Percentiles rank a stretch among this genome's conserved stretches.
phyloP scores from a whole-genome alignment of 2,329 filamentous ascomycete species.

The Stemphylium vesicarium region DNA sequence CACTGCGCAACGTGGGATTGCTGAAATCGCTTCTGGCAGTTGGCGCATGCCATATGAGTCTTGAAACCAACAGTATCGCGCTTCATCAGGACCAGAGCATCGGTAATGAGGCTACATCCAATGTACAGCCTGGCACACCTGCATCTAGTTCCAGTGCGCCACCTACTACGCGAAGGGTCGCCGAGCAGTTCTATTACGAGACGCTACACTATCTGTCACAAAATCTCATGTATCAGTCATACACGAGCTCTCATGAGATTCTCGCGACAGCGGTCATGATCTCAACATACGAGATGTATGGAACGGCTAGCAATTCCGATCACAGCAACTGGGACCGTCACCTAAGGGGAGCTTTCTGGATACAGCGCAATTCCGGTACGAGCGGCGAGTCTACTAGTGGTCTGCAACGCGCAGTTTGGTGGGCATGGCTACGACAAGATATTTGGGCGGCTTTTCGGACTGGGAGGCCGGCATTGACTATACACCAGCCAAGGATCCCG shows the following conservation, averaged over 20 bases:
- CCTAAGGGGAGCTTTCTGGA: conserved; percentile 69
- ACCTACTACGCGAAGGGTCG: conserved; percentile 43
- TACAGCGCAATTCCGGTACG: conserved; percentile 65
- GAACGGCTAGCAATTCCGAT: conserved; percentile 53
- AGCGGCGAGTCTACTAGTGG: conserved; percentile 62
- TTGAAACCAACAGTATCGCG: conserved; percentile 18
- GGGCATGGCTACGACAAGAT: conserved; percentile 70
- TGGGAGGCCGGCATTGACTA: conserved; percentile 61
- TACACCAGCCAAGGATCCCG: conserved; percentile 61
- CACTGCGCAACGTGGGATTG: conserved; percentile 62
- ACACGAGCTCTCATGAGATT: conserved; percentile 63
- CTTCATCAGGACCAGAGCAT: conserved; percentile 20
- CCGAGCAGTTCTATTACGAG: conserved; percentile 65
- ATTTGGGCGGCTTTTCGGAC: conserved; percentile 69
- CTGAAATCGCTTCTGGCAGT: conserved; percentile 65
- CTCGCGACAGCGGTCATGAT: conserved; percentile 65
- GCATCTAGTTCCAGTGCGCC: conserved; percentile 20
- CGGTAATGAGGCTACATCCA: conserved; percentile 30
- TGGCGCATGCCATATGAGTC: conserved; percentile 58
- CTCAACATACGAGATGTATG: conserved; percentile 70
- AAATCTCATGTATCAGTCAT: conserved; percentile 64
- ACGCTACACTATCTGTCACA: conserved; percentile 66
- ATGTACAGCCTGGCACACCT: conserved; percentile 30
- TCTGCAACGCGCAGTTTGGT: conserved; percentile 66
- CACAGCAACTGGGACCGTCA: conserved; percentile 65